phyloP scores from a whole-genome alignment of 257 asterid species.

The Orobanche coerulescens region DNA sequence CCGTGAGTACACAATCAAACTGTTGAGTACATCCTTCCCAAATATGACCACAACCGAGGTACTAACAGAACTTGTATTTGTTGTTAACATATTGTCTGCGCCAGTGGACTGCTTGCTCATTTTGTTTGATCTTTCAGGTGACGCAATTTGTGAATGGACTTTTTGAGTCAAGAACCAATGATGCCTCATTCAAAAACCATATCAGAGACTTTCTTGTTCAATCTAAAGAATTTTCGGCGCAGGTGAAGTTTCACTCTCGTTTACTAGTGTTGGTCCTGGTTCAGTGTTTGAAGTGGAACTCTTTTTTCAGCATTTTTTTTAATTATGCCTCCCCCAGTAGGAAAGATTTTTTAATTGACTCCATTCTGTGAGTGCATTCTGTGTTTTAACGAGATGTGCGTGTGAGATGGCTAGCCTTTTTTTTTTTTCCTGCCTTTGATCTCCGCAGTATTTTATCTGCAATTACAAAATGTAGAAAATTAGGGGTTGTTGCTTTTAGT shows the following conservation, averaged over 20 bases:
- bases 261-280: neutral
- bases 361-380: neutral
- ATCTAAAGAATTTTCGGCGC: constrained; percentile 95
- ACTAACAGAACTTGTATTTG: constrained; percentile 3
- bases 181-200: constrained; percentile 67
- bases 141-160: constrained; percentile 85
- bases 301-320: neutral
- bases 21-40: constrained; percentile 85
- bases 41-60: constrained; percentile 94
- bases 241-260: constrained; percentile 37
- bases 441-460: too few relatives aligned
- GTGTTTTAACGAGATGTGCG: too few relatives aligned
- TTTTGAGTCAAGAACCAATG: constrained; percentile 62
- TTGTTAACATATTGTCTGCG: constrained; percentile 7
- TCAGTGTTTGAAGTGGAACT: neutral
- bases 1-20: constrained; percentile 84
- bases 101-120: neutral
- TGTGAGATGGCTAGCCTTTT: neutral
- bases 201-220: constrained; percentile 93
- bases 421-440: too few relatives aligned
- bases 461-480: neutral
- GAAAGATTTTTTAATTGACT: neutral
- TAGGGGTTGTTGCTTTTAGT: neutral
- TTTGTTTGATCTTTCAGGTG: constrained; percentile 40
- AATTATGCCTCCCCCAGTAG: neutral